These are phyloP conservation scores for Aaosphaeria pasadenensis DNA, from an alignment of 2,329 filamentous ascomycete species.

Conservation along the genomic window DNA sequence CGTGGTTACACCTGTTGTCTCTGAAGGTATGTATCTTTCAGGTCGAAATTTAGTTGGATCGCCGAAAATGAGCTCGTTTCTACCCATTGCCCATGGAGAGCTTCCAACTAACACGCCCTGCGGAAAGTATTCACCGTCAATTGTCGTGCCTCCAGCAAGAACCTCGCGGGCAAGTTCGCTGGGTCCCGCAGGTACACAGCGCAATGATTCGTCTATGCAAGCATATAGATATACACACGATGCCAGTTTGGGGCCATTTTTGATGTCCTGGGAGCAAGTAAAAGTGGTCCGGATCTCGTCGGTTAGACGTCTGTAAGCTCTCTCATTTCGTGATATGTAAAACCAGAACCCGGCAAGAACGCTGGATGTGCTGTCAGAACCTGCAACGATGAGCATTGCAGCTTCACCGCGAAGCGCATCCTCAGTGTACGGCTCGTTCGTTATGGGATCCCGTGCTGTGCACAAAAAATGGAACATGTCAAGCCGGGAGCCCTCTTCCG, in stretches of 20 bases:
- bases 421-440: conserved; percentile 27
- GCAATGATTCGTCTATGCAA: conserved; percentile 32
- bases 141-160: conserved; percentile 9
- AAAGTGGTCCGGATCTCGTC: conserved; percentile 9
- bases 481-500: conserved; percentile 3
- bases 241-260: conserved; percentile 3
- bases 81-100: conserved; percentile 18
- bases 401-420: conserved; percentile 32
- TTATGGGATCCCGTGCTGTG: conserved; percentile 38
- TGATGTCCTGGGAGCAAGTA: background rate
- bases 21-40: conserved; percentile 14
- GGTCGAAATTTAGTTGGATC: conserved; percentile 13
- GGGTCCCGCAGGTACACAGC: conserved; percentile 22
- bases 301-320: conserved; percentile 1
- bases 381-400: conserved; percentile 9
- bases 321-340: conserved; percentile 7
- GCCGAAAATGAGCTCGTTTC: conserved; percentile 16
- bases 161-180: conserved; percentile 18
- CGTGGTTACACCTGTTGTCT: conserved; percentile 45
- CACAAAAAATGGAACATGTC: conserved; percentile 43
- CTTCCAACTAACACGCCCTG: conserved; percentile 17
- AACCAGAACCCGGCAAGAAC: conserved; percentile 7
- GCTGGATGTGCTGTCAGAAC: conserved; percentile 8
- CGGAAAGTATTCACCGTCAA: conserved; percentile 20
- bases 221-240: conserved; percentile 23